Percentiles rank a stretch among this genome's conserved stretches.
These are phyloP conservation scores for Alternaria angustiovoidea DNA, from an alignment of 2,329 filamentous ascomycete genomes.

Conservation along the genomic window DNA sequence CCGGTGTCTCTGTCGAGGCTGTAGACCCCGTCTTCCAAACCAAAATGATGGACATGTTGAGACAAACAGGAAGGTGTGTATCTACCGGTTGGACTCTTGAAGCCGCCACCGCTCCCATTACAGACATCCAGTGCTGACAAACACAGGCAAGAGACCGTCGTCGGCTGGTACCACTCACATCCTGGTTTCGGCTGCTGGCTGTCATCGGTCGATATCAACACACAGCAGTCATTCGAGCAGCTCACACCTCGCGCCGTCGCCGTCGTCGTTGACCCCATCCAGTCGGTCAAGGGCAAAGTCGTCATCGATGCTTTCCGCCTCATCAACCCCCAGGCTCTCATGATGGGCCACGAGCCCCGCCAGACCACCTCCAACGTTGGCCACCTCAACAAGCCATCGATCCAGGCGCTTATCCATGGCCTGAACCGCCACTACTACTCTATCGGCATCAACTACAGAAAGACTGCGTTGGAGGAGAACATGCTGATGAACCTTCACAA, in stretches of 20 bases:
- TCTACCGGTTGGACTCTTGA: background rate
- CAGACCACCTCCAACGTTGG: conserved; percentile 98
- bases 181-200: conserved; percentile 99
- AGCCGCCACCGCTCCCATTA: conserved; percentile 1
- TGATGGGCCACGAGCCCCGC: conserved; percentile 96
- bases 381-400: conserved; percentile 99
- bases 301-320: conserved; percentile 99
- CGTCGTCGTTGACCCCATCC: conserved; percentile 97
- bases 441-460: conserved; percentile 97
- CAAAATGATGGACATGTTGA: conserved; percentile 99
- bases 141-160: conserved; percentile 87
- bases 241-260: conserved; percentile 95
- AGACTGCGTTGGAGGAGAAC: conserved; percentile 97
- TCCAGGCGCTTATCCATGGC: conserved; percentile 97
- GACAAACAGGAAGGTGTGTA: conserved; percentile 87
- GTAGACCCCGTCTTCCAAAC: conserved; percentile 99
- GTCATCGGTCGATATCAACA: conserved; percentile 99
- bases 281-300: conserved; percentile 99
- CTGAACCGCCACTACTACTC: conserved; percentile 99
- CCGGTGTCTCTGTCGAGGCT: conserved; percentile 96
- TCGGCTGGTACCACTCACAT: conserved; percentile 99
- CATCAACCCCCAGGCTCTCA: conserved; percentile 96
- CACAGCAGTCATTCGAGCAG: conserved; percentile 99
- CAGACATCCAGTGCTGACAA: conserved; percentile 24
- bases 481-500: conserved; percentile 99